These are phyloP conservation scores for Iberis amara DNA, from an alignment of 441 rosid genomes.

Conservation along the genomic window DNA sequence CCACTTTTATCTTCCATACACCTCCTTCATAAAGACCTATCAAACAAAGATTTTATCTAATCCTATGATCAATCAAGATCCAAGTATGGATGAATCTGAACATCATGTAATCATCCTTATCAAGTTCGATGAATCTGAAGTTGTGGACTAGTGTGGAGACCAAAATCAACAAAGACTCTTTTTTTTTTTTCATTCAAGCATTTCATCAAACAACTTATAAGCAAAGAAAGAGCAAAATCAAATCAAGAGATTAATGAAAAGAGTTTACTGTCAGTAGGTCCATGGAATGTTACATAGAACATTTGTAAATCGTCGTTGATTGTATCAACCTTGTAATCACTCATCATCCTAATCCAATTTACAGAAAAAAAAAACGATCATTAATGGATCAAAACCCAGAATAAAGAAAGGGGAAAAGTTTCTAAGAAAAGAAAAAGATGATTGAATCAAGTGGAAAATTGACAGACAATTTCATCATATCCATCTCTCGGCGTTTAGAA, in stretches of 20 bases:
- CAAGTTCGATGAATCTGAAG: constrained; percentile 6
- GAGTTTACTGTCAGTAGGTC: constrained; percentile 56
- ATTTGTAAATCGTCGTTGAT: constrained; percentile 55
- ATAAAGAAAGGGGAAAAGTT: not conserved
- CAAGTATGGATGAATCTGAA: no score
- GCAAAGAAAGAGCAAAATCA: not conserved
- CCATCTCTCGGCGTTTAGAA: no score
- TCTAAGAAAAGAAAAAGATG: not conserved
- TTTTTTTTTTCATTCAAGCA: constrained; percentile 16
- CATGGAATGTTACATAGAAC: constrained; percentile 55
- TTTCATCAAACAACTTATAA: constrained; percentile 20
- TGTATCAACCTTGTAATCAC: constrained; percentile 69
- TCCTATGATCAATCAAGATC: not conserved
- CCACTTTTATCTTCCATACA: constrained; percentile 60
- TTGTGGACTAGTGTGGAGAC: constrained; percentile 15
- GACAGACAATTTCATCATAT: constrained; percentile 1
- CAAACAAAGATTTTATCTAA: no score
- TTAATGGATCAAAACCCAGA: not conserved
- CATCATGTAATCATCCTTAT: no score
- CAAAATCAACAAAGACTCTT: constrained; percentile 5
- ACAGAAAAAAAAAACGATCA: not conserved
- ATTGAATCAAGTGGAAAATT: no score
- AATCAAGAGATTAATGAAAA: not conserved
- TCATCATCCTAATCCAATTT: constrained; percentile 52
- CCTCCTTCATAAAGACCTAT: constrained; percentile 61